Evolutionary conservation across 2,329 filamentous ascomycete species (phyloP).

Genomic region (Fusarium sarcochroum): DNA sequence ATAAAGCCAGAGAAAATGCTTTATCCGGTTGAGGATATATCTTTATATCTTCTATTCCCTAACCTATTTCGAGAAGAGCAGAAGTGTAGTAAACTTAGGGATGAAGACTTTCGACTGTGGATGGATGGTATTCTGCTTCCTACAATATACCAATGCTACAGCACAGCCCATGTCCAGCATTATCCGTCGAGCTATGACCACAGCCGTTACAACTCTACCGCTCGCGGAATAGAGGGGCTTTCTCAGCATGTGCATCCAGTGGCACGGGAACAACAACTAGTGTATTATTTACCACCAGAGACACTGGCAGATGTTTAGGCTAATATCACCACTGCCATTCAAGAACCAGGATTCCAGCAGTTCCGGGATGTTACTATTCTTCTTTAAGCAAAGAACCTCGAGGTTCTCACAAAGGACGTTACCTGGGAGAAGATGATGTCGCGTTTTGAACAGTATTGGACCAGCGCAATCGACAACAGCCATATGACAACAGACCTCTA

Average conservation of each 20-base stretch:
- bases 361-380: not conserved
- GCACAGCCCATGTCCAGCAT: conserved; percentile 10
- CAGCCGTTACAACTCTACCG: not conserved
- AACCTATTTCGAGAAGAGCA: conserved; percentile 7
- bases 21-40: conserved; percentile 18
- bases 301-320: conserved; percentile 4
- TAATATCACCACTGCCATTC: not conserved
- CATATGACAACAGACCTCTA: not conserved
- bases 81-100: conserved; percentile 2
- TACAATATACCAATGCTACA: conserved; percentile 7
- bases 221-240: not conserved
- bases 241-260: conserved; percentile 11
- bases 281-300: conserved; percentile 13
- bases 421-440: not conserved
- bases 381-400: not conserved
- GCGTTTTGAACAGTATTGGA: not conserved
- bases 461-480: not conserved
- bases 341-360: not conserved
- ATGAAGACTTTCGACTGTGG: conserved; percentile 4
- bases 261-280: conserved; percentile 5
- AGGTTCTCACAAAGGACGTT: not conserved
- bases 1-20: no score
- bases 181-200: conserved; percentile 4
- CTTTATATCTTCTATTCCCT: conserved; percentile 10
- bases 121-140: conserved; percentile 5